These are phyloP conservation scores for Metarhizium anisopliae DNA, from an alignment of 2,329 filamentous ascomycete species.

Conservation along the genomic window DNA sequence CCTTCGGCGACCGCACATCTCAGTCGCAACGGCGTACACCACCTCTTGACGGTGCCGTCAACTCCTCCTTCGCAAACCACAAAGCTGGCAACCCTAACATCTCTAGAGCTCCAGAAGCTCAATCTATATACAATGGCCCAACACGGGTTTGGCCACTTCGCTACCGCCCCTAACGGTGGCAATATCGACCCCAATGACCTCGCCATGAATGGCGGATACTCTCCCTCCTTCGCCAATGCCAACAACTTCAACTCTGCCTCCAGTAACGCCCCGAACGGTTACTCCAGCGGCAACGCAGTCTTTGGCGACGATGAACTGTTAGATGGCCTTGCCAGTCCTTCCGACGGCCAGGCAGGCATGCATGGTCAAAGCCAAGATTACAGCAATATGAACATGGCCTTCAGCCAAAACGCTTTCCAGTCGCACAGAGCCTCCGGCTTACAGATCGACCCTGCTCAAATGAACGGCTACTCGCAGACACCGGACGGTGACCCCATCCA, in stretches of 20 bases:
- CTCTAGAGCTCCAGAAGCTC: slow-evolving; percentile 8
- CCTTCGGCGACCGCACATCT: not conserved
- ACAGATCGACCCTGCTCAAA: slow-evolving; percentile 57
- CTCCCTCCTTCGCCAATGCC: slow-evolving; percentile 44
- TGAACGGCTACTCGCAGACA: slow-evolving; percentile 80
- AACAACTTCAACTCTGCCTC: slow-evolving; percentile 47
- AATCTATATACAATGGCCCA: slow-evolving; percentile 37
- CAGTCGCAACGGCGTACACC: slow-evolving; percentile 2
- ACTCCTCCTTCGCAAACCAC: slow-evolving; percentile 3
- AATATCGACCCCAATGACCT: slow-evolving; percentile 81
- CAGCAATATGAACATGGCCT: slow-evolving; percentile 48
- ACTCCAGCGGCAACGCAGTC: slow-evolving; percentile 66
- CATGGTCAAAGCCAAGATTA: slow-evolving; percentile 43
- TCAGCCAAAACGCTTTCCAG: slow-evolving; percentile 42
- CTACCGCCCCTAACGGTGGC: slow-evolving; percentile 42
- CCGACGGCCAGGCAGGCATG: slow-evolving; percentile 42
- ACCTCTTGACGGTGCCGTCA: slow-evolving; percentile 6
- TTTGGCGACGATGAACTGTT: slow-evolving; percentile 86
- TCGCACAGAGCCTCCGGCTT: slow-evolving; percentile 47
- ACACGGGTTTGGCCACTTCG: slow-evolving; percentile 48
- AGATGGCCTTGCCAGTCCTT: slow-evolving; percentile 56
- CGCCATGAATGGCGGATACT: slow-evolving; percentile 55
- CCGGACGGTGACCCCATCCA: slow-evolving; percentile 88
- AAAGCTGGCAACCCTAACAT: slow-evolving; percentile 8
- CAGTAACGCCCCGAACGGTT: slow-evolving; percentile 57